Evolutionary conservation across 768 basidiomycete genomes (phyloP), one percentile per base, ranked within the genome.

Genomic region (Crucibulum laeve): DNA sequence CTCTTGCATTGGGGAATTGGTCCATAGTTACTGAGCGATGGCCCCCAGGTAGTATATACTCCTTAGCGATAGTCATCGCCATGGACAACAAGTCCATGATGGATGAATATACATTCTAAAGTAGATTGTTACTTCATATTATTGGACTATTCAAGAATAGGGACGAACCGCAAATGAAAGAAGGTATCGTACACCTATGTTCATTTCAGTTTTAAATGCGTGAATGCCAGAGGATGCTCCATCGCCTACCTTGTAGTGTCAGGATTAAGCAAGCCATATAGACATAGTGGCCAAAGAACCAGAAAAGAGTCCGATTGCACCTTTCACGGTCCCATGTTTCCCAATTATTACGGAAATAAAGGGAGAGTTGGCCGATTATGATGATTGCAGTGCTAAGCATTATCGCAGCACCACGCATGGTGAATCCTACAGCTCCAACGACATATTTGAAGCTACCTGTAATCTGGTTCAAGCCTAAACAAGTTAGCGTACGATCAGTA

Each of bases 211-310:
- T n/a, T n/a, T n/a, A n/a, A n/a, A n/a, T n/a, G n/a, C n/a, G n/a
- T n/a, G n/a, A n/a, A n/a, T 18, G n/a, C 18, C 5, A 5, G 23
- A 38, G 4, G 14, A 17, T 14, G 17, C 14, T 30, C 28, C 28
- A 30, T 30, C 8, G 28, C 37, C n/a, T 38, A 38, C 37, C 21
- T 38, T 38, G 37, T 21, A 38, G 37, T 18, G 37, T 38, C 37
- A 38, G 11, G 21, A 38, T 38, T 5, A 38, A 23, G 4, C n/a
- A n/a, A 13, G 37, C 37, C 37, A 38, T 38, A 21, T 19, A 23
- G 18, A 38, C 3, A 11, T 38, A 38, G 11, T 38, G 37, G 3
- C n/a, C n/a, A 21, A 38, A 38, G 21, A 38, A 38, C 37, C 37
- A 38, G 4, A 22, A 13, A 14, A 38, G 37, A 5, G 37, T 38